Evolutionary conservation across 805 yeast species (phyloP), one percentile per base, ranked within the genome.

Genomic region (Monosporozyma solicola): DNA sequence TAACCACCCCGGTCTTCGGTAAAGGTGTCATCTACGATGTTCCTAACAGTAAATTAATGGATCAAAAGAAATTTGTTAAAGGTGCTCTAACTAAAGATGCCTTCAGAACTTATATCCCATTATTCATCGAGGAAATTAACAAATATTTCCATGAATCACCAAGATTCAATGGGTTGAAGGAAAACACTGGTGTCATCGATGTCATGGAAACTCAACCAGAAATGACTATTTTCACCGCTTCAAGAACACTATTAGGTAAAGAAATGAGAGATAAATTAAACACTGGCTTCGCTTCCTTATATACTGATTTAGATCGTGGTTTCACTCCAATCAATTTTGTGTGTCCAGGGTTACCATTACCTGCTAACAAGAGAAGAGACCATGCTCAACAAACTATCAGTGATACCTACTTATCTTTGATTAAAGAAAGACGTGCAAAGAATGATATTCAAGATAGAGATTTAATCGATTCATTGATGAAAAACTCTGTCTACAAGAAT

Each of bases 1-100:
- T 94, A 71, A 94, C 99, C n/a, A 92, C 98, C n/a, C 99, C 99
- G 13, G 97, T 90, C 15, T 94, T 94, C 61, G 99, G 99, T 62
- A 83, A 90, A 65, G 99, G 98, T 64, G 99, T 94, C 52, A 87
- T 94, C 51, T 94, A 94, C 69, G 99, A 94, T 73, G 92, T 97
- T 72, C 89, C 99, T 57, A 94, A 94, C 74, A 73, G 82, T 64
- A 82, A 90, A 60, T 80, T 94, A 64, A 94, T 94, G 99, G 99
- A 94, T 70, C 99, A 94, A 72, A 94, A 94, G 81, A 94, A 90
- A 74, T 94, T 94, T 65, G 95, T 91, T 57, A 94, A 94, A 72
- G 80, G 80, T 52, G 95, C 97, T 24, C 78, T 94, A 61, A 86
- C 96, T 29, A 81, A 80, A 58, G 96, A 87, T 47, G 81, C 95